Percentiles rank a stretch among this genome's conserved stretches.
These are phyloP conservation scores for Parachaetomium inaequale DNA, from an alignment of 495 filamentous ascomycete genomes.

Conservation along the genomic window DNA sequence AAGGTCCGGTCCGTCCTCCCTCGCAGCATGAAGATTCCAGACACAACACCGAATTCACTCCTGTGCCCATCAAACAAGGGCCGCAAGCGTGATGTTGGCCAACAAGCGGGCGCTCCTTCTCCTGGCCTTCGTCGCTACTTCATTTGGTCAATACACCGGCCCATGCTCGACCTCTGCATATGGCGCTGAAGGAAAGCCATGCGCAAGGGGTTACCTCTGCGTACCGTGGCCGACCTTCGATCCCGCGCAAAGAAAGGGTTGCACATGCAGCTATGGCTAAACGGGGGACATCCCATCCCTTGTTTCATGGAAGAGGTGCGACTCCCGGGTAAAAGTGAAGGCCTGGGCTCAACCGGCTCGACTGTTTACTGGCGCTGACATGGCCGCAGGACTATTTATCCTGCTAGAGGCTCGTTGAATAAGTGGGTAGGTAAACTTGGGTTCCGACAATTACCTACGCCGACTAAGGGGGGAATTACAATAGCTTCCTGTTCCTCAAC, in stretches of 20 bases:
- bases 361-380: too few species aligned
- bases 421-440: too few species aligned
- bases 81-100: constrained; percentile 7
- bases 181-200: constrained; percentile 22
- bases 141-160: constrained; percentile 26
- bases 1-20: background rate
- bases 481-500: too few species aligned
- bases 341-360: too few species aligned
- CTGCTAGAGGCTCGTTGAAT: too few species aligned
- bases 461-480: too few species aligned
- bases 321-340: too few species aligned
- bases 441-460: too few species aligned
- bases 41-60: background rate
- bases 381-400: too few species aligned
- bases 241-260: constrained; percentile 23
- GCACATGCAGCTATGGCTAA: constrained; percentile 27
- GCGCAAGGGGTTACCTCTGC: constrained; percentile 26
- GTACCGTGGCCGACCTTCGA: constrained; percentile 27
- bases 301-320: too few species aligned
- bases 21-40: background rate
- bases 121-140: background rate
- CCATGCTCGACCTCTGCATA: constrained; percentile 22
- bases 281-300: too few species aligned
- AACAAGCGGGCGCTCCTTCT: background rate
- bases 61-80: background rate